Base-by-base conservation (phyloP, 163 green algal genomes). In the Scenedesmus sp. region DNA sequence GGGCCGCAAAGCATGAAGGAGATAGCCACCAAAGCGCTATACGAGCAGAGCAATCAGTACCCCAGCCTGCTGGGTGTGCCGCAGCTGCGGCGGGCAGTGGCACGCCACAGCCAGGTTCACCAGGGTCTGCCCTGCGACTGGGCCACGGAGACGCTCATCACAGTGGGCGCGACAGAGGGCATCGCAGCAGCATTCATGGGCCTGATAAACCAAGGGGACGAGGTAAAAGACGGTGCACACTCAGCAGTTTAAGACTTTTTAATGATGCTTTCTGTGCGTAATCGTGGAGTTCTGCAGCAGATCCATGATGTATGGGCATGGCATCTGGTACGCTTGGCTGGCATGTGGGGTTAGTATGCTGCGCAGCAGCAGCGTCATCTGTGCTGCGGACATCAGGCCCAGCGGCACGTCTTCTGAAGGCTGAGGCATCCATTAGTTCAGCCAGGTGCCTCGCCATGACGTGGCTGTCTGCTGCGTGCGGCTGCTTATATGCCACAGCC, bases 141-240 rank as follows among this genome's bases (percentile, higher is more conserved):
- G 94, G 80, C 94, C 30, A 95, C 89, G 4, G 94, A 98, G 88
- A 95, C 94, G 24, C 93, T 99, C 15, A 81, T 99, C 24, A 98
- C 96, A 1, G 90, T 95, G 13, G 97, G 97, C 16, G 97, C 96
- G 24, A 98, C 97, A n/a, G 97, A 98, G 93, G 97, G 95, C 24
- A 94, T 99, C 43, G 96, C 97, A 0, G 90, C 95, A 0, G 92
- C 94, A 3, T 96, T 99, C 70, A 92, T 98, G 90, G 97, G 94
- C 0, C 93, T 99, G 30, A 43, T 85, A 51, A 97, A 98, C 80
- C 93, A 92, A 4, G 97, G 97, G 0, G 97, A 98, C 61, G 96
- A 98, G 94, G 96, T 98, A 61, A 61, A 86, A 76, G 59, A 35
- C 24, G 37, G 43, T 15, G 9, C 72, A 24, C 5, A 16, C 1